Evolutionary conservation across 2,329 filamentous ascomycete genomes (phyloP).

Genomic region (Ophiostoma ips): DNA sequence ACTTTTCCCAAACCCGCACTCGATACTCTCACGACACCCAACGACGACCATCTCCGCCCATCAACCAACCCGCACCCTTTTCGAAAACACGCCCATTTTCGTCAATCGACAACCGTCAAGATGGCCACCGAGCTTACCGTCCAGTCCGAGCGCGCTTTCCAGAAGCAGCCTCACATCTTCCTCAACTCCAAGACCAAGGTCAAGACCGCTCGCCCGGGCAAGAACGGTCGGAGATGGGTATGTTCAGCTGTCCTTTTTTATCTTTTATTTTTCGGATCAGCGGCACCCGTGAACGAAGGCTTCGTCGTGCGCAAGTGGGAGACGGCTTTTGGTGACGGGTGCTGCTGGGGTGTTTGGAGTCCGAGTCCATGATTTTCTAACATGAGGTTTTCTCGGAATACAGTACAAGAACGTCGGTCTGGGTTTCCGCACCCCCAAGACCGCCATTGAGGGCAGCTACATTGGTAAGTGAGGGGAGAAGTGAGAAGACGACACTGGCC

Average conservation of each 20-base stretch:
- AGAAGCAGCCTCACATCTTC: constrained; percentile 99
- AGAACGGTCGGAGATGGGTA: constrained; percentile 69
- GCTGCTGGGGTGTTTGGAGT: background rate
- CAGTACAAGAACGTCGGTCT: constrained; percentile 98
- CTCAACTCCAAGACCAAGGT: constrained; percentile 88
- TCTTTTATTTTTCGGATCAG: background rate
- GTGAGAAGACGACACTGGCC: background rate
- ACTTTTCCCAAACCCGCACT: constrained; percentile 1
- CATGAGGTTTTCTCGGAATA: background rate
- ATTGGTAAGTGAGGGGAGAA: constrained; percentile 86
- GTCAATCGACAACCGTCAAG: constrained; percentile 18
- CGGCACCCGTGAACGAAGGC: background rate
- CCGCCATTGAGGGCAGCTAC: constrained; percentile 96
- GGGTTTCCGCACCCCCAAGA: constrained; percentile 97
- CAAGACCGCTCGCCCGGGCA: constrained; percentile 73
- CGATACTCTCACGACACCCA: constrained; percentile 5
- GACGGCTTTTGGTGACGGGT: background rate
- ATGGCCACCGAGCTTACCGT: constrained; percentile 99
- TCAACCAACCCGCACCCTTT: constrained; percentile 1
- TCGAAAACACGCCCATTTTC: constrained; percentile 1
- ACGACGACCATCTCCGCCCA: constrained; percentile 3
- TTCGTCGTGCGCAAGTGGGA: no score
- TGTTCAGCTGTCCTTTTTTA: constrained; percentile 5
- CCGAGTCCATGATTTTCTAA: background rate
- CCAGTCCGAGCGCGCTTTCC: constrained; percentile 99